A percentile compares a stretch with the other conserved stretches of the same genome.
Evolutionary conservation across 108 stramenopile species (phyloP).

Genomic region (Pseudonitzschia multistriata): DNA sequence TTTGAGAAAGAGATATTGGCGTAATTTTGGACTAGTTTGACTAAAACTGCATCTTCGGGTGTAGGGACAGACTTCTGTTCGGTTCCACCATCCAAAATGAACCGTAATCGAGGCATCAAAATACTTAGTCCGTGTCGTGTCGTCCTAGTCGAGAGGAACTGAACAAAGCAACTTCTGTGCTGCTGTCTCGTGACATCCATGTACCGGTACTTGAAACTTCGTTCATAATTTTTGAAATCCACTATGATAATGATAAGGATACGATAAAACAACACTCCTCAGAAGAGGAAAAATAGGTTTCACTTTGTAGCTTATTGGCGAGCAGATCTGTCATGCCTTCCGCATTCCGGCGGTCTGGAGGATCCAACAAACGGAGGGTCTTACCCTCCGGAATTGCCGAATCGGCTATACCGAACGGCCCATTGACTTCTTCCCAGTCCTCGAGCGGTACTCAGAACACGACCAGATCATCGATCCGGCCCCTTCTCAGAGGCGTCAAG

Average conservation of each 20-base stretch:
- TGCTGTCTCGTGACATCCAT: too few species aligned
- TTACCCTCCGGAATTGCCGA: not conserved
- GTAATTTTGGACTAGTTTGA: too few species aligned
- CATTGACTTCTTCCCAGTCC: not conserved
- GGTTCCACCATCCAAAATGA: not conserved
- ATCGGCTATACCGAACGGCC: not conserved
- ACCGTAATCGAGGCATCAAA: too few species aligned
- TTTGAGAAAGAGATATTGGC: too few species aligned
- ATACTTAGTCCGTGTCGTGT: too few species aligned
- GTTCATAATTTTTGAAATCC: too few species aligned
- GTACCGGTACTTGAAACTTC: too few species aligned
- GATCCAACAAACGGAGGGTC: not conserved
- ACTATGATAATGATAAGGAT: too few species aligned
- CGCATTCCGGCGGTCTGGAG: conserved; percentile 3
- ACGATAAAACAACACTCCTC: not conserved
- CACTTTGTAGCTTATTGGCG: not conserved
- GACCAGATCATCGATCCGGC: not conserved
- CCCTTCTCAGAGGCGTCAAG: conserved; percentile 23
- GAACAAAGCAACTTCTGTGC: too few species aligned
- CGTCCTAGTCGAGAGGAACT: too few species aligned
- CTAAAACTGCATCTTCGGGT: too few species aligned
- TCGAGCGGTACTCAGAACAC: not conserved
- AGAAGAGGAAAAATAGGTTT: not conserved
- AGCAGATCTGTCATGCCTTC: conserved; percentile 30
- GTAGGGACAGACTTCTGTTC: not conserved